Base-by-base conservation (phyloP, 805 yeast species). In the Priceomyces haplophilus region DNA sequence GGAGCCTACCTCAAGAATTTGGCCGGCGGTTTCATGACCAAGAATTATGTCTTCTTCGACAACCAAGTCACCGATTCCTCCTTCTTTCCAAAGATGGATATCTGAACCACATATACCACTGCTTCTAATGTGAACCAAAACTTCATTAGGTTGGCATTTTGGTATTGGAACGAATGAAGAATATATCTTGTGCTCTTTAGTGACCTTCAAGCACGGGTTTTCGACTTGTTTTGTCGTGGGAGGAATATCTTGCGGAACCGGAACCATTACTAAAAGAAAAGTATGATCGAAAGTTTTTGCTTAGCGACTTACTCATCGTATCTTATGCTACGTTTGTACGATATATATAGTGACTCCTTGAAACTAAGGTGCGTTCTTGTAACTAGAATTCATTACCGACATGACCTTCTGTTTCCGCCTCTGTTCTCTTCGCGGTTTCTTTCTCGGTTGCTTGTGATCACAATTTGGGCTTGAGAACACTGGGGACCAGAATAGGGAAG, bases 21-120 rank as follows among this genome's bases (percentile, higher is more conserved):
- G 69, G 34, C 78, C 78, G 25, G 69, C 54, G 20, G 68, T 55
- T 56, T 73, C 79, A 44, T 73, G 78, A n/a, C 78, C 78, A 38
- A 69, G 51, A 20, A 65, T 60, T 49, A 69, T 58, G 45, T 65
- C 59, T 12, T 62, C 66, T 3, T 55, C 41, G 21, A 72, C 57
- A 8, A 53, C 54, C 44, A 69, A 57, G 40, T 76, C 50, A 0
- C 60, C 59, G 35, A 55, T 49, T 34, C 51, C 46, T 3, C 62
- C 57, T 23, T 44, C 46, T 41, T 51, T 50, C 50, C 56, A 54
- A 33, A 50, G 49, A 20, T 55, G 58, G 12, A 56, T 56, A 44
- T 55, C 61, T 13, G 50, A 40, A 15, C 58, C 59, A 46, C 59
- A 56, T 17, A 55, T 53, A 12, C 59, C 59, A 1, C 58, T 55